Evolutionary conservation across 2,329 filamentous ascomycete species (phyloP).

Genomic region (Ophiocordyceps sinensis): DNA sequence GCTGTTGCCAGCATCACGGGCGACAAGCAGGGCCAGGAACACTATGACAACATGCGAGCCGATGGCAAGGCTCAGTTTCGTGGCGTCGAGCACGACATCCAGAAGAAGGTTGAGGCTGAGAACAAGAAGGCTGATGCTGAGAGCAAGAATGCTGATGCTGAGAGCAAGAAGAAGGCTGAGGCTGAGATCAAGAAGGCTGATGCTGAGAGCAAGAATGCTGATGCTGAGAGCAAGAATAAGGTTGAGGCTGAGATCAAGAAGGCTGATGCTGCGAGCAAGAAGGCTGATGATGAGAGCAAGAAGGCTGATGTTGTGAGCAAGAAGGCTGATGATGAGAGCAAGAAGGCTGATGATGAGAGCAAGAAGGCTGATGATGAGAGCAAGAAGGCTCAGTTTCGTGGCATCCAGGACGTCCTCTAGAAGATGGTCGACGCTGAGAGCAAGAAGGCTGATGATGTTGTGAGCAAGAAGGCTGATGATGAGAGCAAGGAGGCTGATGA

Average conservation of each 20-base stretch:
- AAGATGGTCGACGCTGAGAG: constrained; percentile 50
- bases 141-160: constrained; percentile 17
- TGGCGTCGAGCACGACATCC: constrained; percentile 66
- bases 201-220: constrained; percentile 16
- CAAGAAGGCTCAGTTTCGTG: constrained; percentile 63
- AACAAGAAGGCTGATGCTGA: constrained; percentile 17
- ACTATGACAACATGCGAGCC: constrained; percentile 59
- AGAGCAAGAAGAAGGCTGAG: constrained; percentile 47
- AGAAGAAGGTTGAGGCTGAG: constrained; percentile 51
- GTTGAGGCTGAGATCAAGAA: constrained; percentile 38
- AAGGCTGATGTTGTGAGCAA: constrained; percentile 18
- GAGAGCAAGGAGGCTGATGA: constrained; percentile 56
- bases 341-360: constrained; percentile 47
- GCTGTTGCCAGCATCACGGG: constrained; percentile 61
- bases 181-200: too few relatives aligned
- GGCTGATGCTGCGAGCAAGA: constrained; percentile 43
- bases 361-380: too few relatives aligned
- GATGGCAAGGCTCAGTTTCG: constrained; percentile 73
- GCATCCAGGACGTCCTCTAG: constrained; percentile 66
- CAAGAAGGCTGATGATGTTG: too few relatives aligned
- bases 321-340: too few relatives aligned
- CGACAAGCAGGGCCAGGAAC: constrained; percentile 47
- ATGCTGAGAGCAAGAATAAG: too few relatives aligned
- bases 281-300: constrained; percentile 43
- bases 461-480: constrained; percentile 5